Percentiles rank a stretch among this genome's conserved stretches.
These are phyloP conservation scores for Ceratocystis eucalypticola DNA, from an alignment of 2,329 filamentous ascomycete genomes.

Conservation along the genomic window DNA sequence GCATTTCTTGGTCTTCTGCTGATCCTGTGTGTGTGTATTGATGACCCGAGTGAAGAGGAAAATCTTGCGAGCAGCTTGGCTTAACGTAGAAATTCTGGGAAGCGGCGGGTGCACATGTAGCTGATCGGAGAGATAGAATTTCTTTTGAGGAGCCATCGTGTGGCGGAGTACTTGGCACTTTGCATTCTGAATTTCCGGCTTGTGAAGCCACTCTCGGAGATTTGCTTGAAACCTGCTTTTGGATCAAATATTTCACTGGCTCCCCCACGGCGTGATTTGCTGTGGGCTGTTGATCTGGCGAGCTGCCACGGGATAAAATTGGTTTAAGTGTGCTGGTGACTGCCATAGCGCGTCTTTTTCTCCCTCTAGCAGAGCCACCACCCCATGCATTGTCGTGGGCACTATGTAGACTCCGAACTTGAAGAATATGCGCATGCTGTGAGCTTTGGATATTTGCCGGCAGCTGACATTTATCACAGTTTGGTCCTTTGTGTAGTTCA, in stretches of 20 bases:
- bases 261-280: neutral
- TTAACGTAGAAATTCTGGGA: no score
- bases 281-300: neutral
- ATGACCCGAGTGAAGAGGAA: neutral
- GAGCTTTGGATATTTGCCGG: neutral
- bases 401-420: neutral
- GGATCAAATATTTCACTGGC: neutral
- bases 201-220: neutral
- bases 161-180: no score
- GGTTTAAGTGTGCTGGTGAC: neutral
- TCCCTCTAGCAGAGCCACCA: neutral
- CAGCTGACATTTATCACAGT: neutral
- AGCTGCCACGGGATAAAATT: neutral
- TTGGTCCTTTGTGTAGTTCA: conserved; percentile 39
- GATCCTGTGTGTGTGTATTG: neutral
- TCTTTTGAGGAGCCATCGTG: no score
- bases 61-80: neutral
- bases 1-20: neutral
- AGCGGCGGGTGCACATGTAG: no score
- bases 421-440: neutral
- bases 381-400: neutral
- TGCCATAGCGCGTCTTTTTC: neutral
- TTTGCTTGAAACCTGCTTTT: neutral
- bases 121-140: no score
- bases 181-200: no score